Base-by-base conservation (phyloP, 371 early-diverging fungal species). In the Rhizopus arrhizus region DNA sequence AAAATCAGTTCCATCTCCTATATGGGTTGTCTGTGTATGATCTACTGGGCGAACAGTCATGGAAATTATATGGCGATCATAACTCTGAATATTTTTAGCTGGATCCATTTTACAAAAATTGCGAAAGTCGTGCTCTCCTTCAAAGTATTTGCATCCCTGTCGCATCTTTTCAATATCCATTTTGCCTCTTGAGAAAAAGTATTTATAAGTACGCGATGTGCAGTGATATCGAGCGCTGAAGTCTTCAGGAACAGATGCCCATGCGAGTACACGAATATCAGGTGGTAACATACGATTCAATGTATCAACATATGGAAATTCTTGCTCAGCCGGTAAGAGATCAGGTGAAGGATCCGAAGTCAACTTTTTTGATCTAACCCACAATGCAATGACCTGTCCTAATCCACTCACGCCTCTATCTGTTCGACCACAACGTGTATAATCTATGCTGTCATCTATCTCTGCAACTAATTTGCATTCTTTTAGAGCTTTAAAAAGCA, bases 401-500 rank as follows among this genome's bases (percentile, higher is more conserved):
- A 95, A 80, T 3, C 93, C 93, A 64, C 93, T 93, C 12, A 99
- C 98, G 0, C 99, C 99, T 53, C 91, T 89, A 71, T 98, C 98
- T 0, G 99, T 98, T 28, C 98, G 79, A 31, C 98, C 97, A 72
- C 96, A 95, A 29, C 94, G 84, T 48, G 88, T 81, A 70, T 88
- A 93, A 41, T 88, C 83, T 12, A 45, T 31, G 77, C 85, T 82
- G 31, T 73, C 59, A 3, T 78, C 64, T 2, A 85, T 84, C 47
- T 80, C 74, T 10, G 73, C 75, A 9, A 97, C 89, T 36, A 96
- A 80, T 61, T 83, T 83, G 49, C 92, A 84, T 1, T 75, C 84
- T 38, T 82, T 65, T 38, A 98, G 65, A 0, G 96, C 96, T 28
- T 82, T 66, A 62, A 95, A 93, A 7, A 97, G 62, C 49, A 86